Base-by-base conservation (phyloP, 106 monocot genomes). In the Dioscorea alata region DNA sequence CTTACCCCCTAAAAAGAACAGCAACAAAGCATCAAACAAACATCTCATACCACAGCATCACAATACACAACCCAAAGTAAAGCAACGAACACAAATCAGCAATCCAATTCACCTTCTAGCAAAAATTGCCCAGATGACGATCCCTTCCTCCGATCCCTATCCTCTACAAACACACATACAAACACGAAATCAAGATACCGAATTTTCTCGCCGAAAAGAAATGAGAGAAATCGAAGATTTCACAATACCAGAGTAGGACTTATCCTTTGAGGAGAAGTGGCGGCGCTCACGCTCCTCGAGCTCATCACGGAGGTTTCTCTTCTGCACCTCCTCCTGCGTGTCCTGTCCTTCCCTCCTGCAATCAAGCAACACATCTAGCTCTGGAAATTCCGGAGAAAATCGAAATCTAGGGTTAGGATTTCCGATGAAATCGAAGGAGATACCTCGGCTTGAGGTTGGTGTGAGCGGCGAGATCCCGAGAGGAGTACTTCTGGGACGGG, bases 401-500 rank as follows among this genome's bases (percentile, higher is more conserved):
- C 57, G 50, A 56, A 34, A 33, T 1, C 19, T 69, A 52, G 67
- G 49, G 58, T 48, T 67, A 74, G 66, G 31, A 25, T 42, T 68
- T 60, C 60, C 5, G 17, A 5, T 8, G 21, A 63, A 35, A 68
- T 35, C 31, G 24, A 60, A 17, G 33, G 32, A 32, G 15, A 3
- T 34, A 95, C 92, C 96, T 99, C 54, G 89, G 97, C 50, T 99
- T 92, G 71, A 99, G 90, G 24, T 81, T 73, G 24, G 92, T 97
- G 82, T 97, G 97, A 34, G 97, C 16, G 33, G 97, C 97, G 65
- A 92, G 79, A 69, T 97, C 92, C 57, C 97, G 69, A 35, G 92
- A 97, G 16, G 97, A 97, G 81, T 83, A 92, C 68, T 97, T 97
- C 82, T 90, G 87, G 0, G 97, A 92, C 12, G 97, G 97, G 34